phyloP scores from a whole-genome alignment of 352 stramenopile species.

The Globisporangium nagaii region DNA sequence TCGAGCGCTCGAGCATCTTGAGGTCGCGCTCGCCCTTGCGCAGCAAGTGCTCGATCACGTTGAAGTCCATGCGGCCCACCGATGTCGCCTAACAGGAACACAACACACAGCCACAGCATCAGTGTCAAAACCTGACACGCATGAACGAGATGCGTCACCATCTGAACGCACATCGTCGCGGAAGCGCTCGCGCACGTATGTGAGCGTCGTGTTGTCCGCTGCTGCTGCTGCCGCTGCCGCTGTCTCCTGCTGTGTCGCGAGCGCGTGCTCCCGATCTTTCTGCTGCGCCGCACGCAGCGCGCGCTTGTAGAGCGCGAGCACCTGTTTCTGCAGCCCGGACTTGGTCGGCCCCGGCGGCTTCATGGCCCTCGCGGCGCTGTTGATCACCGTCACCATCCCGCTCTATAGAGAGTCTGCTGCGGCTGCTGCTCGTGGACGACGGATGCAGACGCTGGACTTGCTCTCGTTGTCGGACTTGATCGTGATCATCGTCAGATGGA shows the following conservation, averaged over 20 bases:
- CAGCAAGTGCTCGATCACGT: slow-evolving; percentile 80
- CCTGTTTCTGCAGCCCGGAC: slow-evolving; percentile 76
- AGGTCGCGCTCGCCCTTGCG: slow-evolving; percentile 81
- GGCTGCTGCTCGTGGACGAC: background rate
- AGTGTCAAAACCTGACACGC: too few relatives aligned
- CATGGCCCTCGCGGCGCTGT: slow-evolving; percentile 13
- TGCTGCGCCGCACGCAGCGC: slow-evolving; percentile 42
- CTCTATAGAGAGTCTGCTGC: too few relatives aligned
- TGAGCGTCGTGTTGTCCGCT: slow-evolving; percentile 15
- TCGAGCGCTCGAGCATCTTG: slow-evolving; percentile 73
- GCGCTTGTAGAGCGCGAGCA: slow-evolving; percentile 68
- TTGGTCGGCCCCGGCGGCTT: slow-evolving; percentile 17
- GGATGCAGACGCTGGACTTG: too few relatives aligned
- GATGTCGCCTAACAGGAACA: slow-evolving; percentile 26
- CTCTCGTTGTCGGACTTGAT: too few relatives aligned
- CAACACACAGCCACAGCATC: background rate
- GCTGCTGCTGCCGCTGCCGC: background rate
- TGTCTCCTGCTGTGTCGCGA: slow-evolving; percentile 10
- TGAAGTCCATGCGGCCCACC: slow-evolving; percentile 70
- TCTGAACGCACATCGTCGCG: slow-evolving; percentile 46
- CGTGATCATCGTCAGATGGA: too few relatives aligned
- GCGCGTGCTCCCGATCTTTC: slow-evolving; percentile 38
- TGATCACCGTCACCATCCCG: slow-evolving; percentile 9
- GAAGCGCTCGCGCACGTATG: slow-evolving; percentile 76
- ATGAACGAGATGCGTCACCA: background rate